A percentile compares a stretch with the other conserved stretches of the same genome.
Conservation (phyloP, 1,284 basidiomycete species). For the Apiotrichum brassicae region DNA sequence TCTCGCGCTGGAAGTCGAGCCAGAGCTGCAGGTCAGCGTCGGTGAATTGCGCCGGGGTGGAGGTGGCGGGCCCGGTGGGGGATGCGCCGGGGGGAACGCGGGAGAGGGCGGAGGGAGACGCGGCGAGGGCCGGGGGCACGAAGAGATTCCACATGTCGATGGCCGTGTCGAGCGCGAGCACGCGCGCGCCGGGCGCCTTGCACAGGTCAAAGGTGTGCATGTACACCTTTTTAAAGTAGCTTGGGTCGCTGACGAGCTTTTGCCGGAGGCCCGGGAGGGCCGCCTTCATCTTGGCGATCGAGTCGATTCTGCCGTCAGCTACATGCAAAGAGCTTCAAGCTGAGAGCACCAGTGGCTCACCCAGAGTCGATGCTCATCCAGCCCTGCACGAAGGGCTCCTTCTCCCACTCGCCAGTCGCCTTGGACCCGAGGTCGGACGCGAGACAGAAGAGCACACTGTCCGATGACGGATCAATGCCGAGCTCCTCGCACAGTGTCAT, state of each 20-base stretch:
- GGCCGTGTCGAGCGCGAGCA: slow-evolving; percentile 48
- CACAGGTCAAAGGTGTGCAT: slow-evolving; percentile 82
- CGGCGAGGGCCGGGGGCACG: slow-evolving; percentile 67
- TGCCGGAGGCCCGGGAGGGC: slow-evolving; percentile 57
- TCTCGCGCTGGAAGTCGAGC: slow-evolving; percentile 70
- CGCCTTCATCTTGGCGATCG: slow-evolving; percentile 60
- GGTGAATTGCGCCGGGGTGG: slow-evolving; percentile 56
- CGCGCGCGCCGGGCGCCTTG: slow-evolving; percentile 60
- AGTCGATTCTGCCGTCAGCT: slow-evolving; percentile 57
- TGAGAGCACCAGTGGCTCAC: slow-evolving; percentile 15
- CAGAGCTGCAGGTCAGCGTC: slow-evolving; percentile 66
- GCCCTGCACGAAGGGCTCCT: slow-evolving; percentile 69
- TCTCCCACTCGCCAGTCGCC: slow-evolving; percentile 65
- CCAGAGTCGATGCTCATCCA: slow-evolving; percentile 56
- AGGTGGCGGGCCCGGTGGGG: slow-evolving; percentile 40
- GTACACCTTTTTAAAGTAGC: slow-evolving; percentile 82
- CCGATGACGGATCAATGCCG: slow-evolving; percentile 43
- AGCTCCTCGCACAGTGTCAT: slow-evolving; percentile 43
- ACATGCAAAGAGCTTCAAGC: background rate
- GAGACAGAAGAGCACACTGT: slow-evolving; percentile 47
- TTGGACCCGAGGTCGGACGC: slow-evolving; percentile 45
- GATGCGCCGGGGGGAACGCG: slow-evolving; percentile 33
- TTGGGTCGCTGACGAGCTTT: slow-evolving; percentile 61
- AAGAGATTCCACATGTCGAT: slow-evolving; percentile 71
- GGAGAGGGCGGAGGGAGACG: slow-evolving; percentile 59